Evolutionary conservation across 2,329 filamentous ascomycete species (phyloP), one percentile per base, ranked within the genome.

Genomic region (Colletotrichum sp.): DNA sequence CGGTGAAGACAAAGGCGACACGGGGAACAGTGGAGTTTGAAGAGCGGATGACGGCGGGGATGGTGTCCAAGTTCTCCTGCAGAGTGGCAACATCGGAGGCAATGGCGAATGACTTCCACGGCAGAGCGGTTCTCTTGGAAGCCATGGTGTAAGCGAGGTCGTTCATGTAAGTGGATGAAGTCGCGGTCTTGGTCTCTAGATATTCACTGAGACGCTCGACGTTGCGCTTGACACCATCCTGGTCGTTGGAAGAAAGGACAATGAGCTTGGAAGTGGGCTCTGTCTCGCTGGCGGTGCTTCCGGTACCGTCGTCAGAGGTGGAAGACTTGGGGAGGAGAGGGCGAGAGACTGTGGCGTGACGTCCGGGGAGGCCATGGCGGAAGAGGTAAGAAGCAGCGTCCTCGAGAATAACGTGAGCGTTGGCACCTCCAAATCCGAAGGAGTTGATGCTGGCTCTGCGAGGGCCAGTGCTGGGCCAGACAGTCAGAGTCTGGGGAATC

Each of bases 111-210:
- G 82, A 78, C 72, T 84, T 88, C 86, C 87, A 89, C 68, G 87
- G 85, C 9, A 89, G 76, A 8, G 78, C 81, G 1, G 88, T 89
- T 15, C 88, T 85, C 5, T 88, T 87, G 44, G 83, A 86, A 21
- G 80, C 82, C 21, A 89, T 82, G 1, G 88, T 89, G 78, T 89
- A 89, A 8, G 88, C 83, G 60, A 89, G 86, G 69, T 88, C 79
- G 7, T 67, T 57, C 8, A 71, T 60, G 18, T 90, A 71, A 78
- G 26, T 82, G 78, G 63, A 83, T 83, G 79, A 86, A 79, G 75
- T 84, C 83, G 32, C 84, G 76, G 69, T 85, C 84, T 32, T 84
- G 81, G 63, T 84, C 83, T 86, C 85, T 18, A 86, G 79, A 79
- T 84, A 86, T 44, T 85, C 80, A 71, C 81, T 67, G 24, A 87